Percentiles rank a stretch among this genome's conserved stretches.
These are phyloP conservation scores for Arthrinium puccinioides DNA, from an alignment of 2,329 filamentous ascomycete genomes.

Conservation along the genomic window DNA sequence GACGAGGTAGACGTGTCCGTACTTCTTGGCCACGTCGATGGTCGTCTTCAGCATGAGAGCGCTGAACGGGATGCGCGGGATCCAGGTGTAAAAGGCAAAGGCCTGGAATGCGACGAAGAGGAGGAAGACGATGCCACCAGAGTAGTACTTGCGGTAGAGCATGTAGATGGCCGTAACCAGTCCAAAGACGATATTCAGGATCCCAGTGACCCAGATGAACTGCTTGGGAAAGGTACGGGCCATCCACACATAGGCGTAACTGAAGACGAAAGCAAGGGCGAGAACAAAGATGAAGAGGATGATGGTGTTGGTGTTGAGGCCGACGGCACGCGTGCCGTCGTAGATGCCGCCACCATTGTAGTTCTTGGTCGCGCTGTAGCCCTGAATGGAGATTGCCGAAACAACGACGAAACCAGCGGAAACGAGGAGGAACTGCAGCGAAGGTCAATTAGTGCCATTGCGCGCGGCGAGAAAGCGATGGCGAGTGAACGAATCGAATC, in stretches of 20 bases:
- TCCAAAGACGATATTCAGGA: slow-evolving; percentile 77
- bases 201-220: slow-evolving; percentile 89
- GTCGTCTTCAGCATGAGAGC: slow-evolving; percentile 82
- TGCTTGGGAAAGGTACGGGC: slow-evolving; percentile 77
- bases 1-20: slow-evolving; percentile 81
- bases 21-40: slow-evolving; percentile 76
- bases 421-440: slow-evolving; percentile 55
- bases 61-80: slow-evolving; percentile 82
- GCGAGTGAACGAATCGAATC: not conserved
- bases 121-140: slow-evolving; percentile 80
- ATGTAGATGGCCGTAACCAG: slow-evolving; percentile 86
- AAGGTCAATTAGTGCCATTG: slow-evolving; percentile 2
- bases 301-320: slow-evolving; percentile 75
- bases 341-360: slow-evolving; percentile 71
- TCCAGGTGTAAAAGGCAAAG: slow-evolving; percentile 84
- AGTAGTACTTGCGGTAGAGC: slow-evolving; percentile 68
- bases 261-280: slow-evolving; percentile 65
- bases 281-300: slow-evolving; percentile 79
- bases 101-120: slow-evolving; percentile 74
- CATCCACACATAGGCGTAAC: slow-evolving; percentile 67
- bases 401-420: slow-evolving; percentile 70
- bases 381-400: slow-evolving; percentile 66
- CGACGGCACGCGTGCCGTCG: slow-evolving; percentile 54
- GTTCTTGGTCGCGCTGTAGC: slow-evolving; percentile 55
- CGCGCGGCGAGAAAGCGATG: not conserved